Base-by-base conservation (phyloP, 192 early-diverging fungal species). In the Podila epicladia region DNA sequence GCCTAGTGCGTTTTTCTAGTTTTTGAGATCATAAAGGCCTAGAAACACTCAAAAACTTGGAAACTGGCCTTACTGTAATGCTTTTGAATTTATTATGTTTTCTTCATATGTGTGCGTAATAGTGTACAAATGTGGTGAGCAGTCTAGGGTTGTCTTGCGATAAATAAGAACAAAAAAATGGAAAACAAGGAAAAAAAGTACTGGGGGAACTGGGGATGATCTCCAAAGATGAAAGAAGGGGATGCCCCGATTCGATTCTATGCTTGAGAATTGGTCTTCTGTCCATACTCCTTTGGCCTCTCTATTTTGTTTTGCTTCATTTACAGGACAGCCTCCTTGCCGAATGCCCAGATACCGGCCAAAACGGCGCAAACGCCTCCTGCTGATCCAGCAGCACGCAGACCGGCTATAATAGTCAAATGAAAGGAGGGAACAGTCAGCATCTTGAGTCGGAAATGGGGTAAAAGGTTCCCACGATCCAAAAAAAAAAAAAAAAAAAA, bases 271-370 rank as follows among this genome's bases (percentile, higher is more conserved):
- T 32, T 26, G 53, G 45, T 9, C 35, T 33, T 20, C 53, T 31
- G 28, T 28, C 13, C 22, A 17, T 17, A 28, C 13, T 63, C 33
- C 33, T n/a, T 20, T 22, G 4, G 37, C 13, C 37, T 35, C 11
- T 37, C 62, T 63, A 37, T 63, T 37, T 63, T 20, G 67, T 17
- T 8, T 69, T 45, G 29, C 20, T 11, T 12, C 64, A 67, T 70
- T 82, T 74, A 75, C 67, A 82, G n/a, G 57, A 82, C 45, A 61
- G 71, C 64, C 29, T 82, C 72, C 70, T 71, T 85, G 58, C 79
- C 75, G 37, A 82, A 69, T 28, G 83, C 84, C 87, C 87, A 93
- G 38, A 85, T 82, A 15, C 88, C 88, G 17, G 90, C 92, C 31
- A 78, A 72, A 26, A 83, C 84, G 20, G 89, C 86, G 69, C 90